Conservation (phyloP, 2,329 filamentous ascomycete species). For the Fusarium sp. region DNA sequence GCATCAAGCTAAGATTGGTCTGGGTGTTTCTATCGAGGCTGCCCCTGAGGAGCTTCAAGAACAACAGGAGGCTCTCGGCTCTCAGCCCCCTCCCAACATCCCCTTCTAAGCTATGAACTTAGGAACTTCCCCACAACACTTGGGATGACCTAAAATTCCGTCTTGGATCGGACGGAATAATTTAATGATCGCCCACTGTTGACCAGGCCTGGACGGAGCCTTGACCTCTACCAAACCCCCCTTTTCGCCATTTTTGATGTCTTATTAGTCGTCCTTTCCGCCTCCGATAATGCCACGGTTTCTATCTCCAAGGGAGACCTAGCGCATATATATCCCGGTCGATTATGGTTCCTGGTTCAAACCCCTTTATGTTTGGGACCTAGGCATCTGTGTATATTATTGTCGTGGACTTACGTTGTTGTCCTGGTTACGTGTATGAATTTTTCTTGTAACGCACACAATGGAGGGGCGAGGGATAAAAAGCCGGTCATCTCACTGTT, state of each 20-base stretch:
- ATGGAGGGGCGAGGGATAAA: constrained; percentile 24
- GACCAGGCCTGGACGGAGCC: constrained; percentile 41
- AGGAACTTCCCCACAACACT: constrained; percentile 33
- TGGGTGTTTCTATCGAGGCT: constrained; percentile 92
- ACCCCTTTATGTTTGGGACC: constrained; percentile 8
- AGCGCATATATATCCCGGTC: constrained; percentile 22
- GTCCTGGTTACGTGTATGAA: constrained; percentile 37
- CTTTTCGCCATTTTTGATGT: constrained; percentile 44
- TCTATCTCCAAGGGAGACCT: constrained; percentile 9
- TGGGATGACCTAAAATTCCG: constrained; percentile 37
- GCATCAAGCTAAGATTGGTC: constrained; percentile 95
- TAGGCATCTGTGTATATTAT: constrained; percentile 49
- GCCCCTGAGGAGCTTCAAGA: constrained; percentile 88
- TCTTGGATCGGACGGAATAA: constrained; percentile 43
- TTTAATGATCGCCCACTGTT: constrained; percentile 48
- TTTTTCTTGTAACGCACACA: constrained; percentile 32
- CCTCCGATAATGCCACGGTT: constrained; percentile 41
- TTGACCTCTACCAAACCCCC: constrained; percentile 31
- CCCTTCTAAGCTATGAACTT: constrained; percentile 67
- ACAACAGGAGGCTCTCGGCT: constrained; percentile 75
- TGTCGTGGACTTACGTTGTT: constrained; percentile 34
- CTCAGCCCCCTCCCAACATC: constrained; percentile 67
- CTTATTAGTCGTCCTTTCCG: constrained; percentile 49
- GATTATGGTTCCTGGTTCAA: constrained; percentile 17
- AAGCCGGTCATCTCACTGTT: constrained; percentile 21